Evolutionary conservation across 2,329 filamentous ascomycete species (phyloP).

Genomic region (Diplodia scrobiculata): DNA sequence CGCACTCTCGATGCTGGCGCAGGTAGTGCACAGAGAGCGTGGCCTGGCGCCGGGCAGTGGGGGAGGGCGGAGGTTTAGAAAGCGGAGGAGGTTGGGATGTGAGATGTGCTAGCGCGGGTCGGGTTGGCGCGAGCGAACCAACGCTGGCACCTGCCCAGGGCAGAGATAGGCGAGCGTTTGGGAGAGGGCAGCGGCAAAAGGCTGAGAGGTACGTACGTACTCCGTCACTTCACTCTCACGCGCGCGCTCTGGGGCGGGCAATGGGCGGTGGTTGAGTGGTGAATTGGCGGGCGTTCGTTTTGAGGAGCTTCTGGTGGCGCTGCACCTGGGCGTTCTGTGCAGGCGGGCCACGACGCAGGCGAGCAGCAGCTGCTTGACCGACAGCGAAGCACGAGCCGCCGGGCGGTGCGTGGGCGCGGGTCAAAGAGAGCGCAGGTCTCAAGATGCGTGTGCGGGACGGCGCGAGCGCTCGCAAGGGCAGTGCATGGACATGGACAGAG

Average conservation of each 20-base stretch:
- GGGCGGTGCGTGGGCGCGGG: conserved; percentile 19
- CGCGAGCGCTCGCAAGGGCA: conserved; percentile 28
- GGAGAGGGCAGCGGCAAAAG: conserved; percentile 34
- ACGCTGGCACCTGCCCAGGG: conserved; percentile 36
- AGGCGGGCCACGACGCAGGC: conserved; percentile 27
- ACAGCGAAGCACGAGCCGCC: conserved; percentile 23
- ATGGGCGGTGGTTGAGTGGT: conserved; percentile 12
- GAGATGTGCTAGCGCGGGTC: conserved; percentile 41
- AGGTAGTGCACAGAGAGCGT: conserved; percentile 34
- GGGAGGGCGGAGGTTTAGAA: conserved; percentile 35
- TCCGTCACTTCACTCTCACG: neutral
- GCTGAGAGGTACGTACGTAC: conserved; percentile 24
- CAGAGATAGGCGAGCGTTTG: conserved; percentile 43
- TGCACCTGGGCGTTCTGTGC: conserved; percentile 26
- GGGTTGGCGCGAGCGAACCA: conserved; percentile 35
- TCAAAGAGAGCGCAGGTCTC: conserved; percentile 27
- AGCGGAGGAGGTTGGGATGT: conserved; percentile 49
- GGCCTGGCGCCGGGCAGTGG: conserved; percentile 37
- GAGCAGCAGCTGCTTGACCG: conserved; percentile 21
- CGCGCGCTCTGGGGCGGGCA: conserved; percentile 11
- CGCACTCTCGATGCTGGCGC: conserved; percentile 32
- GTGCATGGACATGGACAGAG: conserved; percentile 24
- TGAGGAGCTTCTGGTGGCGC: conserved; percentile 24
- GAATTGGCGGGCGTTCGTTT: conserved; percentile 20
- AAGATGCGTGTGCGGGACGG: conserved; percentile 29